phyloP scores from a whole-genome alignment of 2,329 filamentous ascomycete genomes.

The Dactylonectria estremocensis region DNA sequence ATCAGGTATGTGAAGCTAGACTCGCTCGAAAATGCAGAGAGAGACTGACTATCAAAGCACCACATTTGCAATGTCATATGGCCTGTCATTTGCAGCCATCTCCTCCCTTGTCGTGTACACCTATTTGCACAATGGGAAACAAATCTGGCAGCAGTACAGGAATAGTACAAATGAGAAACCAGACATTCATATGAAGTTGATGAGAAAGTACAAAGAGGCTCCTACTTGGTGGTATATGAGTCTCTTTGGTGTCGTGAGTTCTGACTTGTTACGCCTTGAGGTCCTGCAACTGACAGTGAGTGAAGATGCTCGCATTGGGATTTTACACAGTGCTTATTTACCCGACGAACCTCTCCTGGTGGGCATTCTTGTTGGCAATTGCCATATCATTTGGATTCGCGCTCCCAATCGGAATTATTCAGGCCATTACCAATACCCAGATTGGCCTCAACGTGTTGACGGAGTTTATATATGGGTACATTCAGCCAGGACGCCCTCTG shows the following conservation, averaged over 20 bases:
- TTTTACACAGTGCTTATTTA: slow-evolving; percentile 71
- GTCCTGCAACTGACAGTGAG: slow-evolving; percentile 29
- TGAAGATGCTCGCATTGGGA: slow-evolving; percentile 67
- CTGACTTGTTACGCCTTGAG: background rate
- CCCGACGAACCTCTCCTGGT: slow-evolving; percentile 79
- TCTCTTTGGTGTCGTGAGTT: slow-evolving; percentile 68
- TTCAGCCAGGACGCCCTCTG: slow-evolving; percentile 79
- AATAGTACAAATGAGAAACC: slow-evolving; percentile 73
- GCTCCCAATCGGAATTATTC: slow-evolving; percentile 78
- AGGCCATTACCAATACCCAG: slow-evolving; percentile 79
- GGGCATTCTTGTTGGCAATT: slow-evolving; percentile 79
- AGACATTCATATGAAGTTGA: slow-evolving; percentile 76
- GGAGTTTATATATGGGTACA: slow-evolving; percentile 82
- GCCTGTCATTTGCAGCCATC: slow-evolving; percentile 80
- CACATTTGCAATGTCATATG: slow-evolving; percentile 79
- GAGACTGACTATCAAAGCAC: slow-evolving; percentile 63
- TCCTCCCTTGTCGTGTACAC: slow-evolving; percentile 79
- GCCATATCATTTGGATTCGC: slow-evolving; percentile 75
- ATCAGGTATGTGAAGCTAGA: slow-evolving; percentile 61
- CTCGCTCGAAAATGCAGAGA: no score
- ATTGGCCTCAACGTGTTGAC: slow-evolving; percentile 83
- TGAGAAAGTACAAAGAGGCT: slow-evolving; percentile 74
- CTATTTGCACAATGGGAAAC: slow-evolving; percentile 75
- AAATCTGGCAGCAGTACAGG: slow-evolving; percentile 75
- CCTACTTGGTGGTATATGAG: slow-evolving; percentile 76